These are phyloP conservation scores for Ophiocordyceps robertsii DNA, from an alignment of 2,329 filamentous ascomycete species.

Conservation along the genomic window DNA sequence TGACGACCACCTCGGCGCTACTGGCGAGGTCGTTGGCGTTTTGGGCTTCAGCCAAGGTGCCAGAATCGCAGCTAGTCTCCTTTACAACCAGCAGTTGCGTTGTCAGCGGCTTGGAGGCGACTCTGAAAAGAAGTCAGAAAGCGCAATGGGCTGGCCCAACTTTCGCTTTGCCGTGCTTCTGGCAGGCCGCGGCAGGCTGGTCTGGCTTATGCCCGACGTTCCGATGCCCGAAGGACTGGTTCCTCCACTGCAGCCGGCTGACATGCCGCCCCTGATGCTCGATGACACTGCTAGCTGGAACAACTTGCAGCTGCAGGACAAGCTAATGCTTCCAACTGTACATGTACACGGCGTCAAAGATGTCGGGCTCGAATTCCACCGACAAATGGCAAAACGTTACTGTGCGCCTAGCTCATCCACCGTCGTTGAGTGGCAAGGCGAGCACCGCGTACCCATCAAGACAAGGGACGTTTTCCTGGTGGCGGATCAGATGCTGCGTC, in stretches of 20 bases:
- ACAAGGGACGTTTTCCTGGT: conserved; percentile 1
- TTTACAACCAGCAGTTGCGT: conserved; percentile 42
- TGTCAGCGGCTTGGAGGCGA: conserved; percentile 7
- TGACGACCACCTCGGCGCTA: conserved; percentile 27
- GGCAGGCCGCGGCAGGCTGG: conserved; percentile 4
- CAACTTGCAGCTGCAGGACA: not conserved
- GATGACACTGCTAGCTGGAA: conserved; percentile 1
- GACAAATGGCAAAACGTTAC: conserved; percentile 19
- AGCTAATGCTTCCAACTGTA: conserved; percentile 5
- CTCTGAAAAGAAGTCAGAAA: not conserved
- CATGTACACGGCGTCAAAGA: conserved; percentile 32
- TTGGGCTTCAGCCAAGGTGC: conserved; percentile 52
- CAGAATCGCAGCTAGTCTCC: conserved; percentile 39
- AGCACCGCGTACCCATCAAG: conserved; percentile 1
- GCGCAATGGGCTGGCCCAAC: not conserved
- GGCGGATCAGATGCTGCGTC: not conserved
- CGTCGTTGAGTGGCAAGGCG: conserved; percentile 1
- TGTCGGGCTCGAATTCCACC: conserved; percentile 35
- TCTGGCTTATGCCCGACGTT: conserved; percentile 3
- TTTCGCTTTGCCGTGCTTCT: conserved; percentile 7
- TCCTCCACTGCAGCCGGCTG: not conserved
- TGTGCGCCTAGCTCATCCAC: not conserved
- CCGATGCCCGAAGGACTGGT: conserved; percentile 1
- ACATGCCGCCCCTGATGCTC: not conserved
- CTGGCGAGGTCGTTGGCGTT: conserved; percentile 39